Evolutionary conservation across 805 yeast genomes (phyloP).

Genomic region (Blastobotrys muscicola): DNA sequence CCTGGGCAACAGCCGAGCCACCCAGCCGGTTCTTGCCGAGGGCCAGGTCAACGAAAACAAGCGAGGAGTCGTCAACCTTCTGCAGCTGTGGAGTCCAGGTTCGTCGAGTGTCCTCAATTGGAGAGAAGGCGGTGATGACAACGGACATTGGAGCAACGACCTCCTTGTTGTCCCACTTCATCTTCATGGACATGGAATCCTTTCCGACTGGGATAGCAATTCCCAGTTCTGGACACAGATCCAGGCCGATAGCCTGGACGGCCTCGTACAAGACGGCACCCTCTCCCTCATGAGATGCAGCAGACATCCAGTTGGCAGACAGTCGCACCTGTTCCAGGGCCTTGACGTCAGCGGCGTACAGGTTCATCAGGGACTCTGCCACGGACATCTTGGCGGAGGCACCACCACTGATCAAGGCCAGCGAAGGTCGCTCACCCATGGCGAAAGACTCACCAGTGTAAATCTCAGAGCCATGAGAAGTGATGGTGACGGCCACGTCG

Average conservation of each 20-base stretch:
- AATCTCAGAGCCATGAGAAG: slow-evolving; percentile 70
- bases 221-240: slow-evolving; percentile 87
- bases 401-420: slow-evolving; percentile 78
- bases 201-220: slow-evolving; percentile 95
- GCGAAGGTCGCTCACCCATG: slow-evolving; percentile 90
- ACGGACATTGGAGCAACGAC: slow-evolving; percentile 94
- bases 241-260: slow-evolving; percentile 91
- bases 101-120: slow-evolving; percentile 70
- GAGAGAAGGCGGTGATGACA: slow-evolving; percentile 83
- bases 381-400: slow-evolving; percentile 94
- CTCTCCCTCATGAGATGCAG: slow-evolving; percentile 91
- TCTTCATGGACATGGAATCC: slow-evolving; percentile 98
- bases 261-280: slow-evolving; percentile 94
- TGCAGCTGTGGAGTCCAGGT: slow-evolving; percentile 93
- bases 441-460: slow-evolving; percentile 96
- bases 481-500: slow-evolving; percentile 92
- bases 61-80: slow-evolving; percentile 33
- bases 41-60: slow-evolving; percentile 76
- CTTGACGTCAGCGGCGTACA: slow-evolving; percentile 82
- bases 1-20: slow-evolving; percentile 93
- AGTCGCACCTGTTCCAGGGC: slow-evolving; percentile 66
- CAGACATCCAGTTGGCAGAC: slow-evolving; percentile 99
- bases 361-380: slow-evolving; percentile 84
- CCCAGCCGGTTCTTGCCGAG: slow-evolving; percentile 58
- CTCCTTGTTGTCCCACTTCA: slow-evolving; percentile 82